Evolutionary conservation across 805 yeast species (phyloP).

Genomic region (Yamadazyma akitaensis): DNA sequence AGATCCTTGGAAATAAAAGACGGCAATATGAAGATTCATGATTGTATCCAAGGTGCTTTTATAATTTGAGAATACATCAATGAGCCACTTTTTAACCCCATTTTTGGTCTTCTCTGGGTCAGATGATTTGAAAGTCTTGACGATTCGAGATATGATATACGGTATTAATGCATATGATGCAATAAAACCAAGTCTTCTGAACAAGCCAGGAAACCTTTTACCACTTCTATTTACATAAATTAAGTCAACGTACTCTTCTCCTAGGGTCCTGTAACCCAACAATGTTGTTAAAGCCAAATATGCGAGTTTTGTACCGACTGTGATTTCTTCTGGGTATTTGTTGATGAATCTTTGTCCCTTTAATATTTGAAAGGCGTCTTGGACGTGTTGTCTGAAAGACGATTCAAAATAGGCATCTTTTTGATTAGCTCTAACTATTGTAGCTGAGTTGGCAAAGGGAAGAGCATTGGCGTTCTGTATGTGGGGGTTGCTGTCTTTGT

Average conservation of each 20-base stretch:
- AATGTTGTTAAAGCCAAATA: slow-evolving; percentile 77
- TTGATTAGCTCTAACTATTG: slow-evolving; percentile 85
- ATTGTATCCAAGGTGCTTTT: slow-evolving; percentile 48
- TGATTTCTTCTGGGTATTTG: slow-evolving; percentile 58
- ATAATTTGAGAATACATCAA: slow-evolving; percentile 34
- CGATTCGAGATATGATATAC: slow-evolving; percentile 38
- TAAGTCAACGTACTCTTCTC: slow-evolving; percentile 91
- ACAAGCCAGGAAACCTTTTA: slow-evolving; percentile 41
- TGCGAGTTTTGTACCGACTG: slow-evolving; percentile 52
- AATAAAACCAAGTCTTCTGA: slow-evolving; percentile 55
- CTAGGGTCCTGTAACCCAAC: slow-evolving; percentile 75
- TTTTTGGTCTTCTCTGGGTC: slow-evolving; percentile 8
- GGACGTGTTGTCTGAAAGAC: slow-evolving; percentile 50
- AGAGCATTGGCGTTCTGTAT: slow-evolving; percentile 19
- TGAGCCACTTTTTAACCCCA: slow-evolving; percentile 14
- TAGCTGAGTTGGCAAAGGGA: slow-evolving; percentile 83
- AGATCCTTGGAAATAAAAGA: slow-evolving; percentile 79
- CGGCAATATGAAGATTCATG: slow-evolving; percentile 68
- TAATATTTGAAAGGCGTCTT: slow-evolving; percentile 51
- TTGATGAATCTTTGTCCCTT: slow-evolving; percentile 66
- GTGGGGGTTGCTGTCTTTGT: not conserved
- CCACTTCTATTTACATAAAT: slow-evolving; percentile 59
- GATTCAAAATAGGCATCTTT: slow-evolving; percentile 76
- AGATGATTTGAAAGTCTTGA: slow-evolving; percentile 19
- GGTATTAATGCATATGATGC: slow-evolving; percentile 63